Base-by-base conservation (phyloP, 371 early-diverging fungal genomes). In the Gilbertella persicaria region DNA sequence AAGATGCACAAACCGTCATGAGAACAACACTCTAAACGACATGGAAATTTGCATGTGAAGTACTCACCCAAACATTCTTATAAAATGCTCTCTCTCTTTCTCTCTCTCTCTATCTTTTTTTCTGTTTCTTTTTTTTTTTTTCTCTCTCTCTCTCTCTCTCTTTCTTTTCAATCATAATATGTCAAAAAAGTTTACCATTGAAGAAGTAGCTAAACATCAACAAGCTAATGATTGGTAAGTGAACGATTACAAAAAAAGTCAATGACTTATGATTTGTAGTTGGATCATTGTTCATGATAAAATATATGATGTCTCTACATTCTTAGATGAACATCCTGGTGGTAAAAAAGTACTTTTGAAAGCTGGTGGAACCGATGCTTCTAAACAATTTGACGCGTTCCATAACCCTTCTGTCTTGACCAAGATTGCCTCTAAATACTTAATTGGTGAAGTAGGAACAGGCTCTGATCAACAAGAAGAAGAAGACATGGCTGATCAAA, bases 251-350 rank as follows among this genome's bases (percentile, higher is more conserved):
- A 33, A 33, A 3, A 10, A 33, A 33, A 33, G 33, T 12, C 6
- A 33, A 2, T 12, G 8, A 2, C 33, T 28, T 5, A 33, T 33
- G 2, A 33, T 10, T 33, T 33, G 10, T 21, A 46, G 89, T 65
- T 99, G 99, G 99, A 89, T 96, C 61, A 89, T 94, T 38, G 67
- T 97, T 37, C 81, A 87, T 45, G 92, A 58, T 43, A 71, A 80
- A 55, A 88, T 92, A 17, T 93, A 89, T 62, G 93, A 93, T 67
- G 75, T 92, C 14, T 87, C 92, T 24, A 72, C 81, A 52, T 95
- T 93, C 64, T 54, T 91, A 55, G 76, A 76, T 24, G 81, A 86
- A 26, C 96, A 95, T 64, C 96, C 78, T 23, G 78, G 75, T 20
- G 79, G 79, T n/a, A 78, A 82, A 60, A 83, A 91, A 68, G 83